Evolutionary conservation across 306 rosid species (phyloP), one percentile per base, ranked within the genome.

Genomic region (Trifolium pratense): DNA sequence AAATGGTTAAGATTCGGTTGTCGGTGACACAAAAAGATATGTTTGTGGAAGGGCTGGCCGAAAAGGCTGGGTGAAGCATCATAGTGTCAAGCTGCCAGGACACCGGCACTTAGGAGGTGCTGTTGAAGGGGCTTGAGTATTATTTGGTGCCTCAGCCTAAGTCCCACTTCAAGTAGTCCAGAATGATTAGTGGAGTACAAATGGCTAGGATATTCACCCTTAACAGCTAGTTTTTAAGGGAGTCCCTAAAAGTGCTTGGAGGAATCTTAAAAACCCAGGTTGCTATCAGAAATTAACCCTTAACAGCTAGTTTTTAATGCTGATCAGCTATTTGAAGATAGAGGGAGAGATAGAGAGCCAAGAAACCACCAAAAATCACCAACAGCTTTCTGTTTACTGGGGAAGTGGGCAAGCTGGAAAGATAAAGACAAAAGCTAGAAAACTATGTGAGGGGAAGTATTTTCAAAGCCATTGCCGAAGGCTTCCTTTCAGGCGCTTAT

Each of bases 401-500:
- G 29, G 29, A 25, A 32, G 36, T 32, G 36, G 5, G 36, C 36
- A 32, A 32, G 36, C 36, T 1, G 36, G 2, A 1, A 36, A 36
- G 39, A 36, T 36, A 36, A 29, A 12, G 68, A 61, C 37, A n/a
- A 32, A 63, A 74, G 51, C 37, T 48, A 74, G 26, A 37, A 21
- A 62, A 34, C 49, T 55, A 16, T 32, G 70, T 39, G 57, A 25
- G 3, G 40, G 42, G 7, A 72, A 58, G 46, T 31, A 61, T 45
- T 36, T 32, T 32, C 23, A 61, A 73, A 61, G 8, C 48, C 49
- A 74, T 61, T 5, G 26, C 25, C 63, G 17, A n/a, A 25, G 34
- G 57, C 66, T 53, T 75, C 42, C 57, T 39, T 39, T 32, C n/a
- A 6, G 39, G 51, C 12, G 60, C 34, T 73, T 13, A 17, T 37